Conservation (phyloP, 345 rosid genomes). For the Dimocarpus longan region DNA sequence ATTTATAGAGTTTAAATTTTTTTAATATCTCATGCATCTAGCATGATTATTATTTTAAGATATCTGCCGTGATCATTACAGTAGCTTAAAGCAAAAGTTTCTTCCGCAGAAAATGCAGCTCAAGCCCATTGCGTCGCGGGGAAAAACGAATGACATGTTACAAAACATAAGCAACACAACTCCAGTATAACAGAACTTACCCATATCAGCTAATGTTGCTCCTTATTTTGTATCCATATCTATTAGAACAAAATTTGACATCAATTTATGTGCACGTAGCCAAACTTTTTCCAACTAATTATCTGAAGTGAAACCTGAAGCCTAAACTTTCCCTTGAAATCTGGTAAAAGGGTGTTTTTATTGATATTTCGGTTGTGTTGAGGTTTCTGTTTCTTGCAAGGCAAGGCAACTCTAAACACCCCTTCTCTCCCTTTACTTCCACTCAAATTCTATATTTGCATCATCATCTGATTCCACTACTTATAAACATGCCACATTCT, state of each 20-base stretch:
- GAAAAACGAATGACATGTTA: slow-evolving; percentile 15
- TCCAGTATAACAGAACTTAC: neutral
- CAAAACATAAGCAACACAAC: slow-evolving; percentile 13
- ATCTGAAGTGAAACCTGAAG: neutral
- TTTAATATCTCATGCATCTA: too few species aligned
- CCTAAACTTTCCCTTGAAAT: neutral
- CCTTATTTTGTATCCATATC: neutral
- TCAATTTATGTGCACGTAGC: too few species aligned
- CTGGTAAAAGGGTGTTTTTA: neutral
- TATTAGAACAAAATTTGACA: neutral
- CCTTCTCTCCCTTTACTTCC: slow-evolving; percentile 32
- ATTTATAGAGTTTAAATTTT: too few species aligned
- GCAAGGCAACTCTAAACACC: slow-evolving; percentile 41
- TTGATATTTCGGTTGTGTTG: slow-evolving; percentile 16
- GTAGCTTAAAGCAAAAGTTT: slow-evolving; percentile 8
- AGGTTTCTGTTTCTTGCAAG: slow-evolving; percentile 67
- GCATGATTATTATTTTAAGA: too few species aligned
- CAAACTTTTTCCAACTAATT: slow-evolving; percentile 1
- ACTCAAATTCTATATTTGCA: slow-evolving; percentile 36
- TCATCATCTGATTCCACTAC: slow-evolving; percentile 7
- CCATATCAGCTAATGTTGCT: neutral
- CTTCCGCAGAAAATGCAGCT: neutral
- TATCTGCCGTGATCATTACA: too few species aligned
- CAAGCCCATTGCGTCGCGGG: slow-evolving; percentile 20
- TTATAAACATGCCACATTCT: slow-evolving; percentile 12